Conservation (phyloP, 2,329 filamentous ascomycete species). For the Fusarium scirpi region DNA sequence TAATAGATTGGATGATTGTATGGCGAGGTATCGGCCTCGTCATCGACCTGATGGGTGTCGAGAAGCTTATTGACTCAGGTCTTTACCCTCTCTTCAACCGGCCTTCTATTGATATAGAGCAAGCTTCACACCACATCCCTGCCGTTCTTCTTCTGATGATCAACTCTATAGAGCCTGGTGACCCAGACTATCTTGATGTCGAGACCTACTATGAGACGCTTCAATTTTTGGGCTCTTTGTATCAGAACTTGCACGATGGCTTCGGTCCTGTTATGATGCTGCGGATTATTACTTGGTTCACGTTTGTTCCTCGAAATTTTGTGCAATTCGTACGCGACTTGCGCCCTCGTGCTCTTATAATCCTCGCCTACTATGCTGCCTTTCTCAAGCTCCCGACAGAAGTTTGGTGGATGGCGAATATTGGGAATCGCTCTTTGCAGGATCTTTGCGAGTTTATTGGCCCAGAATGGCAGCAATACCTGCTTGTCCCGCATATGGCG, state of each 20-base stretch:
- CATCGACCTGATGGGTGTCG: slow-evolving; percentile 52
- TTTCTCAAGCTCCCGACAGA: slow-evolving; percentile 60
- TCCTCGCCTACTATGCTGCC: slow-evolving; percentile 64
- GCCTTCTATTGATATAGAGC: slow-evolving; percentile 61
- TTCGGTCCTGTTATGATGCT: slow-evolving; percentile 60
- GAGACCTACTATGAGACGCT: slow-evolving; percentile 61
- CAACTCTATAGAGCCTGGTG: slow-evolving; percentile 56
- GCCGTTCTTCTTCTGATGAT: slow-evolving; percentile 63
- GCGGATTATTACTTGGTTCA: slow-evolving; percentile 66
- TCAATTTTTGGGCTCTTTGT: slow-evolving; percentile 64
- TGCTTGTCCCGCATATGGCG: slow-evolving; percentile 58
- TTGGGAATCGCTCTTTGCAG: slow-evolving; percentile 60
- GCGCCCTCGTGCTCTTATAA: slow-evolving; percentile 62
- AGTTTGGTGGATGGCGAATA: slow-evolving; percentile 64
- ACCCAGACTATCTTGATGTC: slow-evolving; percentile 56
- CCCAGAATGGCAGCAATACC: slow-evolving; percentile 55
- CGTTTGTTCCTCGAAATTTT: slow-evolving; percentile 60
- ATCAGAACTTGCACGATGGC: slow-evolving; percentile 60
- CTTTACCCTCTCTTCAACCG: slow-evolving; percentile 62
- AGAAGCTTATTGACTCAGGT: slow-evolving; percentile 54
- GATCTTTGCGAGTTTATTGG: slow-evolving; percentile 58
- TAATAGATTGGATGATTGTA: slow-evolving; percentile 67
- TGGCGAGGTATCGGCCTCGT: slow-evolving; percentile 67
- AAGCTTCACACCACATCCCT: slow-evolving; percentile 57
- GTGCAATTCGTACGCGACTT: slow-evolving; percentile 57